A percentile compares a stretch with the other conserved stretches of the same genome.
Evolutionary conservation across 129 eudicot genomes (phyloP).

Genomic region (Ambrosia trifida): DNA sequence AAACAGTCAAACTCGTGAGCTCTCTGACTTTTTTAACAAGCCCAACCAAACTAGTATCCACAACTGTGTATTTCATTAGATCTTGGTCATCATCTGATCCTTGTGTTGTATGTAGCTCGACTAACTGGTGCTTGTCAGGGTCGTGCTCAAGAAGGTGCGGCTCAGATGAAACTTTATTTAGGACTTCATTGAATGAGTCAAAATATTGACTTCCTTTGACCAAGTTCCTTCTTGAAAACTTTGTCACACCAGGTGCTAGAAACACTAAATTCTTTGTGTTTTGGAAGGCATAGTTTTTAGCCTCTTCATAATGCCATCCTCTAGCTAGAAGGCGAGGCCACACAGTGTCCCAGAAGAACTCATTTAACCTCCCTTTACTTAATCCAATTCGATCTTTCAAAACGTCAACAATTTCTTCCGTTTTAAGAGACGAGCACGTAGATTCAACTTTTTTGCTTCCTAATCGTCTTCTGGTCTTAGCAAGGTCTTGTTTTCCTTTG

Average conservation of each 20-base stretch:
- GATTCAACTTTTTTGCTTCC: slow-evolving; percentile 22
- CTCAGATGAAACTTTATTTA: slow-evolving; percentile 53
- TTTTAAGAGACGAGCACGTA: slow-evolving; percentile 36
- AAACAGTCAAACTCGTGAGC: slow-evolving; percentile 27
- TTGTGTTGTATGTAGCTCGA: slow-evolving; percentile 11
- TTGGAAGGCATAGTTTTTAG: slow-evolving; percentile 29
- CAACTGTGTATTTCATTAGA: slow-evolving; percentile 33
- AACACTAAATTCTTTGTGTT: slow-evolving; percentile 45
- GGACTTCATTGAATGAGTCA: slow-evolving; percentile 50
- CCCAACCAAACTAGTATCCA: slow-evolving; percentile 43
- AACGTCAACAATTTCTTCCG: slow-evolving; percentile 40
- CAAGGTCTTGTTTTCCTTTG: slow-evolving; percentile 50
- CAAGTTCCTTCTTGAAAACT: slow-evolving; percentile 54
- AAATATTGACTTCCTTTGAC: slow-evolving; percentile 54
- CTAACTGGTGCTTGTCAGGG: slow-evolving; percentile 27
- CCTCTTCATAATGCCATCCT: slow-evolving; percentile 72
- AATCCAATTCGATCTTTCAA: slow-evolving; percentile 52
- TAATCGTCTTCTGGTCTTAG: slow-evolving; percentile 7
- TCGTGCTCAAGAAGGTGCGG: slow-evolving; percentile 53
- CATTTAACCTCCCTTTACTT: slow-evolving; percentile 48
- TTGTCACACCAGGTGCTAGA: slow-evolving; percentile 61
- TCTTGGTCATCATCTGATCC: slow-evolving; percentile 22
- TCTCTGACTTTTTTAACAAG: slow-evolving; percentile 34
- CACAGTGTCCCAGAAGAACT: slow-evolving; percentile 65
- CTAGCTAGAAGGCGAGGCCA: slow-evolving; percentile 73